Evolutionary conservation across 768 basidiomycete genomes (phyloP), one percentile per base, ranked within the genome.

Genomic region (Harrya chromipes): DNA sequence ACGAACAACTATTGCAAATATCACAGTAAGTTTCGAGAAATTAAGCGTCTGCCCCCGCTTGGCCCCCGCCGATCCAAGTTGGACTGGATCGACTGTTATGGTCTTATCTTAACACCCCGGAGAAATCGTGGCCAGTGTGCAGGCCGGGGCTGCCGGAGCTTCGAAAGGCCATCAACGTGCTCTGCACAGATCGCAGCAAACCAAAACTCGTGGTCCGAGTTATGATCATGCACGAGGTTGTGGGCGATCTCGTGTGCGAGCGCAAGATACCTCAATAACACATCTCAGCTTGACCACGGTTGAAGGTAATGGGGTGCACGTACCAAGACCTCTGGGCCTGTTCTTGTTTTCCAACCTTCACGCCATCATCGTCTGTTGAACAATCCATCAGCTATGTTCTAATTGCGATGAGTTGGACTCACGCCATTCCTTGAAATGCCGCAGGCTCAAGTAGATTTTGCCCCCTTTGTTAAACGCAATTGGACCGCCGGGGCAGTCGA

Each of bases 401-500:
- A 14, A 11, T 31, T 31, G 13, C 10, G 13, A 14, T 31, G 31
- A 12, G 4, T 50, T 4, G n/a, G 24, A 76, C 84, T 73, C 67
- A 92, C 87, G 91, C 88, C 89, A 92, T 44, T 82, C 77, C 59
- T 87, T 77, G 56, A 81, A 92, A 64, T 85, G 94, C 27, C 90
- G 76, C 17, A 91, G 71, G 63, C 95, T 97, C 50, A 95, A 67
- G 69, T 91, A 97, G 16, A 97, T 74, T 45, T 82, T 85, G 3
- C 86, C 89, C 45, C 82, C 80, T 20, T 88, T 75, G 66, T 97
- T 98, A 76, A 97, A 97, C 1, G 93, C 95, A 47, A 97, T 94
- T 21, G 86, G 69, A 1, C 83, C 84, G 1, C 92, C 92, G 10
- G 72, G 69, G 4, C 74, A 60, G 57, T 97, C 91, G 65, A 84